phyloP scores from a whole-genome alignment of 495 filamentous ascomycete genomes.

The Annulohypoxylon bovei region DNA sequence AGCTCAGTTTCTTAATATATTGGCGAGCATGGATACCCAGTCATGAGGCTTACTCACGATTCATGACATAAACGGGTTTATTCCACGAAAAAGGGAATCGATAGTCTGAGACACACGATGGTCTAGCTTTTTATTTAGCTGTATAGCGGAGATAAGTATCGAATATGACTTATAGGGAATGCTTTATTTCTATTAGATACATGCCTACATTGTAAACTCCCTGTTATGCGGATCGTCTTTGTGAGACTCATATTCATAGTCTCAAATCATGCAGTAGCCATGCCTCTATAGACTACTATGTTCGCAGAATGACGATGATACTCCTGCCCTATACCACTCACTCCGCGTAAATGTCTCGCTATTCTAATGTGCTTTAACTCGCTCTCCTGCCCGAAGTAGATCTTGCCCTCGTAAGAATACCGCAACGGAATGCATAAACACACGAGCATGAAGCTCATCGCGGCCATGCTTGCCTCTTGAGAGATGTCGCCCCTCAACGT shows the following conservation, averaged over 20 bases:
- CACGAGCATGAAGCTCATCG: neutral
- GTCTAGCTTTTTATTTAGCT: neutral
- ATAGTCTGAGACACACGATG: neutral
- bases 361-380: neutral
- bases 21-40: neutral
- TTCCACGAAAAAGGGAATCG: neutral
- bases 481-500: neutral
- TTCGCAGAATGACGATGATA: neutral
- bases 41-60: neutral
- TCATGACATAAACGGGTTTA: neutral
- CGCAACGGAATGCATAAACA: neutral
- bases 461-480: neutral
- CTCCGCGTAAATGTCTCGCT: neutral
- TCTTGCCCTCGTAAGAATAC: neutral
- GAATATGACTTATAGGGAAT: neutral
- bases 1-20: neutral
- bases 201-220: neutral
- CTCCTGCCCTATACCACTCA: neutral
- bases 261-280: neutral
- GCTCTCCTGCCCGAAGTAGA: neutral
- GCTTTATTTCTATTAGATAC: neutral
- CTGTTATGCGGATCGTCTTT: slow-evolving; percentile 1
- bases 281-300: neutral
- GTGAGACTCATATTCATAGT: neutral
- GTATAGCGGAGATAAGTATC: neutral